These are phyloP conservation scores for Iris macrosiphon DNA, from an alignment of 106 monocot species.

Conservation along the genomic window DNA sequence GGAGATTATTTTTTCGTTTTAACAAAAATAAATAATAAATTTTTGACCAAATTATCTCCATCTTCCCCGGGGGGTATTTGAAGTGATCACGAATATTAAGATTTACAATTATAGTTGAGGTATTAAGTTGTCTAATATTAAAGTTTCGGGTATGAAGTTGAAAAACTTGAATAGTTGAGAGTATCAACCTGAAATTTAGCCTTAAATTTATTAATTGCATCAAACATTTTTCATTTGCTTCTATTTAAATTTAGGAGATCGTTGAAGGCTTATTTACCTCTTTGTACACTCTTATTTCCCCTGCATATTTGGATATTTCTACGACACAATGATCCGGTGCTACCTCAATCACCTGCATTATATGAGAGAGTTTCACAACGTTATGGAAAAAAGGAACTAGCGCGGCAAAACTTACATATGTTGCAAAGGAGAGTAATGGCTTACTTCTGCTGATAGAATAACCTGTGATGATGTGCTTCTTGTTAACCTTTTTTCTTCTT, in stretches of 20 bases:
- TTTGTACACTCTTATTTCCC: constrained; percentile 35
- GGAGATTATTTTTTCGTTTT: no score
- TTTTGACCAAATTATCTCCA: no score
- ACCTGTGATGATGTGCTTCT: constrained; percentile 39
- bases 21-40: no score
- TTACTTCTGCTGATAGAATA: constrained; percentile 57
- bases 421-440: not conserved
- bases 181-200: no score
- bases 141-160: no score
- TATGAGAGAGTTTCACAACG: not conserved
- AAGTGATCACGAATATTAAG: no score
- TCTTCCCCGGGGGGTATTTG: no score
- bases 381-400: not conserved
- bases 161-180: no score
- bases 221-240: not conserved
- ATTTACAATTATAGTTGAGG: no score
- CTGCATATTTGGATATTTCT: constrained; percentile 44
- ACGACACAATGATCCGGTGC: constrained; percentile 61
- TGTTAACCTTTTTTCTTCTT: constrained; percentile 22
- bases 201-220: no score
- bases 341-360: constrained; percentile 67
- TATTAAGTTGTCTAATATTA: no score
- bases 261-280: constrained; percentile 23
- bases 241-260: no score
- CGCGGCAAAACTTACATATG: not conserved